Evolutionary conservation across 805 yeast species (phyloP).

Genomic region (Naumovozyma castellii): DNA sequence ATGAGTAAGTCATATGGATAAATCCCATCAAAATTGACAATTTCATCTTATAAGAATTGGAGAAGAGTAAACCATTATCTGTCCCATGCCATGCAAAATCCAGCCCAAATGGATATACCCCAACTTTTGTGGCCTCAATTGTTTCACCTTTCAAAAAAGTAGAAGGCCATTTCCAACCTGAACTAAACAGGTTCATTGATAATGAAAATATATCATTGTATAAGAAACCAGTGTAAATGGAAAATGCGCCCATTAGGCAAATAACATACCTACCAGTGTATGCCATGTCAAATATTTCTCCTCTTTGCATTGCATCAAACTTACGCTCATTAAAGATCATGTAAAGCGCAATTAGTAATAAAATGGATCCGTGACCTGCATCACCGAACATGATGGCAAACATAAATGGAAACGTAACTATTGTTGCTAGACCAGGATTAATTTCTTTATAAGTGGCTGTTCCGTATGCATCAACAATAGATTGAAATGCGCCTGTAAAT

Average conservation of each 20-base stretch:
- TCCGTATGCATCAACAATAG: conserved; percentile 92
- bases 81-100: conserved; percentile 98
- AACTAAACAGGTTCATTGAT: conserved; percentile 75
- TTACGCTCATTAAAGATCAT: conserved; percentile 67
- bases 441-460: conserved; percentile 88
- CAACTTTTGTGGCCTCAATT: conserved; percentile 54
- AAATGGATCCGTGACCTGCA: conserved; percentile 86
- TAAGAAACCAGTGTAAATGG: conserved; percentile 89
- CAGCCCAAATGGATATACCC: conserved; percentile 74
- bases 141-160: conserved; percentile 59
- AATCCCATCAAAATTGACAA: conserved; percentile 91
- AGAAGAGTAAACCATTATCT: conserved; percentile 79
- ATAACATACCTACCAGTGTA: conserved; percentile 85
- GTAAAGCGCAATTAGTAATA: conserved; percentile 61
- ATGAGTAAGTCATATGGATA: conserved; percentile 87
- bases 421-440: conserved; percentile 91
- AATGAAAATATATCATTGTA: conserved; percentile 91
- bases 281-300: conserved; percentile 96
- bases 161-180: conserved; percentile 94
- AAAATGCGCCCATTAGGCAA: conserved; percentile 84
- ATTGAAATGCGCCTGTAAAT: conserved; percentile 87
- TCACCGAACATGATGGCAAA: conserved; percentile 99
- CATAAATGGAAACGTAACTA: conserved; percentile 95
- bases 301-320: conserved; percentile 62
- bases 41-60: conserved; percentile 97